A percentile compares a stretch with the other conserved stretches of the same genome.
phyloP scores from a whole-genome alignment of 2,329 filamentous ascomycete genomes.

The Colletotrichum sp. region DNA sequence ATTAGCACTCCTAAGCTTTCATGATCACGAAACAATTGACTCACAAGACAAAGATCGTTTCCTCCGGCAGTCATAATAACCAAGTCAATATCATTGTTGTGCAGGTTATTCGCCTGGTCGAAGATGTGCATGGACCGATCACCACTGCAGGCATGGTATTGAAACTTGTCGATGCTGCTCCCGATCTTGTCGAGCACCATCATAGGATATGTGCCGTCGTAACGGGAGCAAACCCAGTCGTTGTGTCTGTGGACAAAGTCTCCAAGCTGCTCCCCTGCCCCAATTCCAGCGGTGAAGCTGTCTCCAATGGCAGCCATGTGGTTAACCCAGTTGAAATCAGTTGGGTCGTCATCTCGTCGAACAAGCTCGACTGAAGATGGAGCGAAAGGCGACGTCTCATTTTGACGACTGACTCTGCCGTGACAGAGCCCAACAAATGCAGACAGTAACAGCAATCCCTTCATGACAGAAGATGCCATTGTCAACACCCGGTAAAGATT shows the following conservation, averaged over 20 bases:
- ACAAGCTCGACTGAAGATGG: not conserved
- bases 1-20: not conserved
- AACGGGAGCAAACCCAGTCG: not conserved
- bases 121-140: not conserved
- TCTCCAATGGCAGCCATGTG: not conserved
- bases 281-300: not conserved
- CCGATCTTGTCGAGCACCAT: not conserved
- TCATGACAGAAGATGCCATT: not conserved
- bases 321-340: not conserved
- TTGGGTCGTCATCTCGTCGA: not conserved
- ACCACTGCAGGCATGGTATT: not conserved
- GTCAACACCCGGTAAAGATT: not conserved
- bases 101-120: not conserved
- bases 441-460: not conserved
- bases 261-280: not conserved
- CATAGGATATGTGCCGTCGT: not conserved
- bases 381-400: not conserved
- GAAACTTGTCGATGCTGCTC: not conserved
- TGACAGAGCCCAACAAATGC: not conserved
- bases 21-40: not conserved
- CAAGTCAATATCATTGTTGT: not conserved
- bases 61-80: not conserved
- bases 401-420: not conserved
- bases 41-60: not conserved
- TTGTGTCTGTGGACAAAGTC: not conserved